Base-by-base conservation (phyloP, 805 yeast genomes). In the Cyberlindnera sargentensis region DNA sequence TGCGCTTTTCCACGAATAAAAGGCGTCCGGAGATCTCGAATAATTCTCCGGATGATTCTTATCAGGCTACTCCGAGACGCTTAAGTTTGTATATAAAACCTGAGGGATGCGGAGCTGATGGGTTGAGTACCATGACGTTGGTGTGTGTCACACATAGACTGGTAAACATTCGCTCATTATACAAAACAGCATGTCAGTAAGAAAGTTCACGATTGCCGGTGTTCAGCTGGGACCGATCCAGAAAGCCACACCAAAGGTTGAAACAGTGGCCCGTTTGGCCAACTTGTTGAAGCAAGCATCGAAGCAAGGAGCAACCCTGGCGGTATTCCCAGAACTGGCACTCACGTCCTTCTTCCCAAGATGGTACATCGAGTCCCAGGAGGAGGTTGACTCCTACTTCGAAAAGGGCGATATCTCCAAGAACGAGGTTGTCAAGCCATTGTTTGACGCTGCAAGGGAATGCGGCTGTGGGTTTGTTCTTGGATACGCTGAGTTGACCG, bases 401-500 rank as follows among this genome's bases (percentile, higher is more conserved):
- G 70, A 65, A 44, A 55, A 52, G 31, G 67, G 69, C 11, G 68
- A 66, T 40, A 54, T 66, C 36, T 49, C 63, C 11, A 40, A 54
- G 40, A 56, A 50, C 29, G 58, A 48, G 27, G 28, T 48, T 2
- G 46, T 59, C 11, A 58, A 57, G 38, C 64, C 66, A 24, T 52
- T 66, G 35, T 63, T 66, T 39, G 64, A 59, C 31, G 53, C 53
- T 15, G 67, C 69, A 23, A 56, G 50, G 40, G 53, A 53, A 29
- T 40, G 47, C 42, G 47, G 48, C 27, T 57, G 61, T 37, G 68
- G 67, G 0, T 62, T 66, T 40, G 56, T 57, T 8, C 53, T 66
- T 20, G 70, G 70, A 0, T 66, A 64, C 39, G 70, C 68, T 30
- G 70, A 66, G 51, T 46, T 64, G 29, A 63, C 70, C 10, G 68